A percentile compares a stretch with the other conserved stretches of the same genome.
Conservation (phyloP, 306 rosid genomes). For the Astragalus glycyphyllos region DNA sequence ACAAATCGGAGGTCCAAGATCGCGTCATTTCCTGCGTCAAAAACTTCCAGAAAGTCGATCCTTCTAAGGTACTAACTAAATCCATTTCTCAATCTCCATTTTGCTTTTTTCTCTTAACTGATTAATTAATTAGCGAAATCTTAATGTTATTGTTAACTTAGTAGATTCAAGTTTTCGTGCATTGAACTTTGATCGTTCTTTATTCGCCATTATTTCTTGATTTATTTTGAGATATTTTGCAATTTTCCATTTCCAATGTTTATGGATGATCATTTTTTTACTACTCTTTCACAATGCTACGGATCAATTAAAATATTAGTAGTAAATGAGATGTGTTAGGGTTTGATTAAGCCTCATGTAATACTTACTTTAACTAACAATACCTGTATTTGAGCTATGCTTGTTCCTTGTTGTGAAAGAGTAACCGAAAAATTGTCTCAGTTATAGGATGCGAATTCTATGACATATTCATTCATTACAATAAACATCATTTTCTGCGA, state of each 20-base stretch:
- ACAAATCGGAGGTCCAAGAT: slow-evolving; percentile 93
- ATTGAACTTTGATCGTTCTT: background rate
- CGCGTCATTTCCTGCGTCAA: slow-evolving; percentile 89
- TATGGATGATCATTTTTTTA: background rate
- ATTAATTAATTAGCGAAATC: too few species aligned
- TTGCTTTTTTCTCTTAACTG: background rate
- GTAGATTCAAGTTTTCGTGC: background rate
- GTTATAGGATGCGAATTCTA: background rate
- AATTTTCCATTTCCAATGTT: background rate
- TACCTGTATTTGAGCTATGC: background rate
- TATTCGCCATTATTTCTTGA: background rate
- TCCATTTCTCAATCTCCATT: background rate
- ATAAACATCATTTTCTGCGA: background rate
- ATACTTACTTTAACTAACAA: background rate
- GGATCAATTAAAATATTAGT: too few species aligned
- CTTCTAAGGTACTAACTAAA: slow-evolving; percentile 67
- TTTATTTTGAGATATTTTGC: background rate
- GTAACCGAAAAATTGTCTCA: background rate
- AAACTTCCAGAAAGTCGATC: slow-evolving; percentile 93
- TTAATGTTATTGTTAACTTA: background rate
- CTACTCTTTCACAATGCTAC: background rate
- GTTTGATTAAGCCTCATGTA: background rate
- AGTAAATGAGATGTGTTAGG: background rate
- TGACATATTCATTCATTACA: background rate
- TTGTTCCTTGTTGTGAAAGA: background rate